These are phyloP conservation scores for Aspergillus fructus DNA, from an alignment of 2,329 filamentous ascomycete genomes.

Conservation along the genomic window DNA sequence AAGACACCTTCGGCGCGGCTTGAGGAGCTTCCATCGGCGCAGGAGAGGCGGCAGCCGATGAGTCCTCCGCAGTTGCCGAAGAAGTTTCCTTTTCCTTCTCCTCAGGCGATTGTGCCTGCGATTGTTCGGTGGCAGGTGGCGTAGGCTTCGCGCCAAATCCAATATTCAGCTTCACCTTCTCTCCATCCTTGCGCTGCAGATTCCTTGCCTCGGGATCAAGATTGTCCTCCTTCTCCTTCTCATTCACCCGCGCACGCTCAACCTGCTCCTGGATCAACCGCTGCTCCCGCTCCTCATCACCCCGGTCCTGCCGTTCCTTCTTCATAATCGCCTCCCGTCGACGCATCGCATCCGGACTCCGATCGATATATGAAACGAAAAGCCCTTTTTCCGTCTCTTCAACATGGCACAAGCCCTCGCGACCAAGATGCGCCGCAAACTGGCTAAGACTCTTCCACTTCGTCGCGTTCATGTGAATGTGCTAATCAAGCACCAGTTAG, in stretches of 20 bases:
- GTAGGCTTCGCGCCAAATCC: constrained; percentile 41
- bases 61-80: constrained; percentile 16
- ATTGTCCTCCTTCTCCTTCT: constrained; percentile 42
- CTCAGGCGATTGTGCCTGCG: constrained; percentile 24
- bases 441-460: constrained; percentile 86
- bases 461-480: constrained; percentile 92
- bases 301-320: constrained; percentile 83
- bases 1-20: constrained; percentile 50
- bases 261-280: constrained; percentile 82
- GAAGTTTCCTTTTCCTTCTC: constrained; percentile 7
- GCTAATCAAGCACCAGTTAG: constrained; percentile 34
- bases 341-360: constrained; percentile 78
- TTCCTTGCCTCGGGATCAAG: constrained; percentile 43
- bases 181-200: constrained; percentile 63
- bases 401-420: constrained; percentile 83
- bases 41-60: constrained; percentile 18
- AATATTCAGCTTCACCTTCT: constrained; percentile 73
- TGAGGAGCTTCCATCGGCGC: constrained; percentile 17
- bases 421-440: constrained; percentile 81
- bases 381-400: constrained; percentile 85
- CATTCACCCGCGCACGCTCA: constrained; percentile 65
- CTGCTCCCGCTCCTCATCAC: constrained; percentile 87
- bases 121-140: constrained; percentile 12
- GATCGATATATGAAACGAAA: constrained; percentile 87
- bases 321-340: constrained; percentile 76